Conservation (phyloP, 176 grass and related monocot species). For the Oryza glumipatula region DNA sequence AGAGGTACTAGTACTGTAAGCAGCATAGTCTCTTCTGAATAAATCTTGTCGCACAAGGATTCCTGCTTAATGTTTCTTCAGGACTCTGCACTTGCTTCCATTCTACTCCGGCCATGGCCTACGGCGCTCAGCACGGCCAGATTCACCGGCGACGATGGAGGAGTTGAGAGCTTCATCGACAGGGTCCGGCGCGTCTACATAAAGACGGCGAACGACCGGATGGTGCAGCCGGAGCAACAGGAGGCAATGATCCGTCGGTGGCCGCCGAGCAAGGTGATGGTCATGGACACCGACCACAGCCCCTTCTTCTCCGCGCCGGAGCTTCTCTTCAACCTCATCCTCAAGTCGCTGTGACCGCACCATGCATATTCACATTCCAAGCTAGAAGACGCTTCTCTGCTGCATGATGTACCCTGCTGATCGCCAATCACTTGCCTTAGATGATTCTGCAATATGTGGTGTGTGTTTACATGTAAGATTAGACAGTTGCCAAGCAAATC, state of each 20-base stretch:
- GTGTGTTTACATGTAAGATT: neutral
- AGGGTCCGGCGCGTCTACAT: slow-evolving; percentile 39
- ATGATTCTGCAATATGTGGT: neutral
- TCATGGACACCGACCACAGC: slow-evolving; percentile 53
- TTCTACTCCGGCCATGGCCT: slow-evolving; percentile 55
- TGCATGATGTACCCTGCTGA: neutral
- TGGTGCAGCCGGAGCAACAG: slow-evolving; percentile 52
- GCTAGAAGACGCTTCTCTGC: neutral
- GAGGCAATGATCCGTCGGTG: slow-evolving; percentile 57
- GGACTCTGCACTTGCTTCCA: slow-evolving; percentile 50
- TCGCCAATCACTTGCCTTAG: neutral
- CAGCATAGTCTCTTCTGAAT: neutral
- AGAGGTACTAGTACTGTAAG: slow-evolving; percentile 30
- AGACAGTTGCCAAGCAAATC: neutral
- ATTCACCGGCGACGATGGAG: neutral
- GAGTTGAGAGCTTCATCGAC: neutral
- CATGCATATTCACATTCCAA: neutral
- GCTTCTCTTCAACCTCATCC: slow-evolving; percentile 35
- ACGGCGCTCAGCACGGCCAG: slow-evolving; percentile 2
- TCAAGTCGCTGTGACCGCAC: slow-evolving; percentile 20
- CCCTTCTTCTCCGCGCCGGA: slow-evolving; percentile 59
- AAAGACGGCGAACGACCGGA: slow-evolving; percentile 47
- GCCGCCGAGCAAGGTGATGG: slow-evolving; percentile 43
- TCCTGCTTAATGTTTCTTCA: slow-evolving; percentile 2
- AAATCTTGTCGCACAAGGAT: neutral